These are phyloP conservation scores for Neocatenulostroma microsporum DNA, from an alignment of 2,329 filamentous ascomycete species.

Conservation along the genomic window DNA sequence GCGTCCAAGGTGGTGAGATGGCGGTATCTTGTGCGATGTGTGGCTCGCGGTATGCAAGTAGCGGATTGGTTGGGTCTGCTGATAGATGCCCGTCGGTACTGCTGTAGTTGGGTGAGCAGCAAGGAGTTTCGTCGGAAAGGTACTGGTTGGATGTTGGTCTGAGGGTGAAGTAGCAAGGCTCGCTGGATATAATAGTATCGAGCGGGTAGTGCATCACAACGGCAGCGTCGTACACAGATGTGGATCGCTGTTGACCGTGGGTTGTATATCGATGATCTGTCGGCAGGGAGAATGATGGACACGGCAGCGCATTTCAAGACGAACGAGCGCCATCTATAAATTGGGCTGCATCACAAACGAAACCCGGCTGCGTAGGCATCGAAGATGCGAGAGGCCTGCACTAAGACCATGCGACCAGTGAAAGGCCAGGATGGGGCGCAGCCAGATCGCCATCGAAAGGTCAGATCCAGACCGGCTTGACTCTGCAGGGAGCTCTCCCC, in stretches of 20 bases:
- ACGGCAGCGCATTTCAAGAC: not conserved
- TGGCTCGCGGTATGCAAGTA: constrained; percentile 4
- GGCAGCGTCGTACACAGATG: not conserved
- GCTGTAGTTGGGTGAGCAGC: constrained; percentile 4
- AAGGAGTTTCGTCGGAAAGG: constrained; percentile 5
- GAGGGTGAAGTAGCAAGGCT: constrained; percentile 7
- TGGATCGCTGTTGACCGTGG: too few species aligned
- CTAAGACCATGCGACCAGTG: constrained; percentile 1
- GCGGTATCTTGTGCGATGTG: too few species aligned
- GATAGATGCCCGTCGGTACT: not conserved
- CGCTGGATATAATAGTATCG: not conserved
- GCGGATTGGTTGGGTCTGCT: constrained; percentile 3
- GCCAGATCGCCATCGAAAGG: not conserved
- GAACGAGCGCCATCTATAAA: not conserved
- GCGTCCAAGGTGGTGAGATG: too few species aligned
- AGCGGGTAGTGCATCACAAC: constrained; percentile 1
- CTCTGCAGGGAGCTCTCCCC: too few species aligned
- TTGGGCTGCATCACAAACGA: not conserved
- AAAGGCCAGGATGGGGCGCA: not conserved
- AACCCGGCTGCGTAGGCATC: not conserved
- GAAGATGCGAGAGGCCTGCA: not conserved
- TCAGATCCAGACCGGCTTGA: not conserved
- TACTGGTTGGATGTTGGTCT: not conserved
- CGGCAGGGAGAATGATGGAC: not conserved
- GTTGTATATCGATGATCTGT: not conserved